Conservation (phyloP, 2,329 filamentous ascomycete species). For the Fusarium fujikuroi region DNA sequence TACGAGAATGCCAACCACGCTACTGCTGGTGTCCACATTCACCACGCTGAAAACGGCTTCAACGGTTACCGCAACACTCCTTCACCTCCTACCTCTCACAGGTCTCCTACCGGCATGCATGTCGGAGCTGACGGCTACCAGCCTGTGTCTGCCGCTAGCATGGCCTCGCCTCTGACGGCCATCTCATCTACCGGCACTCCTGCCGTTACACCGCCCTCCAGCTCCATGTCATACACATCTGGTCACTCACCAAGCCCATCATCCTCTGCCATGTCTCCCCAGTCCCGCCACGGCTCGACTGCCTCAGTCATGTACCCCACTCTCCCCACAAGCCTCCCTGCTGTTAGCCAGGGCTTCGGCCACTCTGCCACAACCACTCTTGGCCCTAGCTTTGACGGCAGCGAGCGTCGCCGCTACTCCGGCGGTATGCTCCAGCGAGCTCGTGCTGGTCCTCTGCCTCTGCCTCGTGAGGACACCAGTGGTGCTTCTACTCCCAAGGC, state of each 20-base stretch:
- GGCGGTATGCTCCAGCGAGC: slow-evolving; percentile 74
- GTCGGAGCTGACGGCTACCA: slow-evolving; percentile 52
- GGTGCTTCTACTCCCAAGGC: slow-evolving; percentile 58
- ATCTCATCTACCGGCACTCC: slow-evolving; percentile 75
- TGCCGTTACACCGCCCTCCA: slow-evolving; percentile 80
- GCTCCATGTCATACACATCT: slow-evolving; percentile 79
- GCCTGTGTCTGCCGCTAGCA: slow-evolving; percentile 63
- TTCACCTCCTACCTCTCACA: slow-evolving; percentile 59
- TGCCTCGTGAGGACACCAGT: slow-evolving; percentile 51
- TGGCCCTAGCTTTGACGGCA: slow-evolving; percentile 72
- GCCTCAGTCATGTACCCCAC: slow-evolving; percentile 78
- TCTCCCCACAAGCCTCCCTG: slow-evolving; percentile 64
- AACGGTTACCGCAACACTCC: slow-evolving; percentile 68
- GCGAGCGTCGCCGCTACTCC: slow-evolving; percentile 72
- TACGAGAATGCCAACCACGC: slow-evolving; percentile 91
- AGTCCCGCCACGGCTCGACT: slow-evolving; percentile 69
- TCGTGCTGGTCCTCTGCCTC: slow-evolving; percentile 56
- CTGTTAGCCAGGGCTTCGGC: slow-evolving; percentile 76
- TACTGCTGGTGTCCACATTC: slow-evolving; percentile 81
- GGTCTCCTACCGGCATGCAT: slow-evolving; percentile 49
- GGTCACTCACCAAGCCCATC: slow-evolving; percentile 80
- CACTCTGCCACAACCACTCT: slow-evolving; percentile 77
- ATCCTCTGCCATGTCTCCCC: slow-evolving; percentile 75
- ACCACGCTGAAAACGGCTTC: slow-evolving; percentile 74
- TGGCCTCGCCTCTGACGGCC: slow-evolving; percentile 69